These are phyloP conservation scores for Trichoderma gamsii DNA, from an alignment of 495 filamentous ascomycete genomes.

Conservation along the genomic window DNA sequence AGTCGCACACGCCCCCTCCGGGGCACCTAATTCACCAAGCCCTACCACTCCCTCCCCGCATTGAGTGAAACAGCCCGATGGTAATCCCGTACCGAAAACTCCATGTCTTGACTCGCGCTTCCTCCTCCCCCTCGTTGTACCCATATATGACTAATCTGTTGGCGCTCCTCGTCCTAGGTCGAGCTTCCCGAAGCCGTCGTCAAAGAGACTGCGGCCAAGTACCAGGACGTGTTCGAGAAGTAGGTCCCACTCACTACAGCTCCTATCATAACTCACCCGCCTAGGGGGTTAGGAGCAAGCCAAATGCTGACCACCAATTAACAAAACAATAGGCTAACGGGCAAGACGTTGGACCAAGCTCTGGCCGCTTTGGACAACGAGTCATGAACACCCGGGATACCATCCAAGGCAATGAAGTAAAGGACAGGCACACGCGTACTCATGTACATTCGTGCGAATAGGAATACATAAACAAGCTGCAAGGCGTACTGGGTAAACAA, in stretches of 20 bases:
- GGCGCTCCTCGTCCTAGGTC: slow-evolving; percentile 34
- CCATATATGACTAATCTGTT: not conserved
- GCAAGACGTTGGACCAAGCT: slow-evolving; percentile 39
- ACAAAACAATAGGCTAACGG: slow-evolving; percentile 26
- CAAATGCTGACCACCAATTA: not conserved
- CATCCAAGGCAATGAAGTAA: not conserved
- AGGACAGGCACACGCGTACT: not conserved
- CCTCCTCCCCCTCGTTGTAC: not conserved
- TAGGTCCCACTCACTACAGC: not conserved
- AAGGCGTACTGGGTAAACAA: too few relatives aligned
- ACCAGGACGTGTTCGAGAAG: slow-evolving; percentile 37
- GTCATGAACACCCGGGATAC: not conserved
- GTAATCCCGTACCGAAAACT: not conserved
- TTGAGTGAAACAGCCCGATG: not conserved
- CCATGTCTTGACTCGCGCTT: not conserved
- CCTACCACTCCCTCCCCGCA: not conserved
- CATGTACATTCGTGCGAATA: not conserved
- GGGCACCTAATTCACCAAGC: slow-evolving; percentile 57
- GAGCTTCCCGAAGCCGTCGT: slow-evolving; percentile 62
- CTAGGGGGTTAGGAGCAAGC: not conserved
- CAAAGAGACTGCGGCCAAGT: slow-evolving; percentile 52
- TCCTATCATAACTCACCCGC: not conserved
- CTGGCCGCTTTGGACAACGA: slow-evolving; percentile 21
- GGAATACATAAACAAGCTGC: not conserved
- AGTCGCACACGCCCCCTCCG: slow-evolving; percentile 60